Evolutionary conservation across 108 stramenopile species (phyloP), one percentile per base, ranked within the genome.

Genomic region (Aurantiochytrium sp.): DNA sequence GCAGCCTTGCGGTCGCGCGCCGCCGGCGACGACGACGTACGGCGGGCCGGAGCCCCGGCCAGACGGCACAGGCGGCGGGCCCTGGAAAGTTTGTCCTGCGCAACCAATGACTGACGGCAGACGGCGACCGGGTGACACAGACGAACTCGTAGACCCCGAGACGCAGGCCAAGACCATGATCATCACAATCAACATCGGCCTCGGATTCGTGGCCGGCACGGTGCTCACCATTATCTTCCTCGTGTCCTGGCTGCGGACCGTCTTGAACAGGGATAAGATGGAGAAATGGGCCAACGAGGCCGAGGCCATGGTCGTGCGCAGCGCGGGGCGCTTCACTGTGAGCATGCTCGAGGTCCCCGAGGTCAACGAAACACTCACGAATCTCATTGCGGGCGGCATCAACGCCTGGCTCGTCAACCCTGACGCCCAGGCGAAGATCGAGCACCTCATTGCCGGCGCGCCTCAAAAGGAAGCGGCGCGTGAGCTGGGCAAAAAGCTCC

Each of bases 381-480:
- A 41, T 17, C 73, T 81, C 17, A 81, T 81, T 81, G 73, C 73
- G 15, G 73, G 73, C 39, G 73, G 73, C 12, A 81, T 81, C 73
- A 81, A 81, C 45, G 73, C 73, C 73, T 81, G 73, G 73, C 73
- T 81, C 2, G 73, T 81, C 27, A 48, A 81, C 24, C 73, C 73
- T 12, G 73, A 81, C 21, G 73, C 73, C 12, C 73, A 81, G 32
- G 45, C 39, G 24, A 22, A 42, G n/a, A 81, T 81, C 39, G 73
- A 81, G 73, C 42, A 17, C 30, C 39, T 81, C 27, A 3, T 81
- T 81, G 36, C 39, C 1, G 42, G 73, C 2, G 42, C 15, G 12
- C 15, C 36, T 12, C 1, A 81, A 2, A 48, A 81, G 30, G 73
- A 81, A 30, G 73, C 24, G 6, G 73, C 45, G 6, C 73, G 45